Evolutionary conservation across 176 grass and related monocot species (phyloP).

Genomic region (Puccinellia tenuiflora): DNA sequence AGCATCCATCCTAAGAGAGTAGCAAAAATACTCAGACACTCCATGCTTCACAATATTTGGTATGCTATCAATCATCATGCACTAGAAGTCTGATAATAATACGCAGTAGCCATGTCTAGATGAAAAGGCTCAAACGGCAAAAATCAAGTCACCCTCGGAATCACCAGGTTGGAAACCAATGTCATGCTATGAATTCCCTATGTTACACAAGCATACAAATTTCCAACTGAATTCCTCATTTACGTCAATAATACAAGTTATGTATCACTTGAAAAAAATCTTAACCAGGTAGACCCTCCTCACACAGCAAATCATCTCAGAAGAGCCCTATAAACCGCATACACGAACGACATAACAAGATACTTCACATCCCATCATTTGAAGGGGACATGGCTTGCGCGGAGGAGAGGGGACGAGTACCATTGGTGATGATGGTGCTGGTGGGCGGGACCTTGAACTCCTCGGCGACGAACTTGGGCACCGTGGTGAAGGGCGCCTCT

Average conservation of each 20-base stretch:
- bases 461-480: conserved; percentile 90
- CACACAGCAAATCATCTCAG: not conserved
- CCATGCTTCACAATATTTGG: too few species aligned
- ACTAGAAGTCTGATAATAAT: not conserved
- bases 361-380: too few species aligned
- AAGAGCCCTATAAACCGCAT: not conserved
- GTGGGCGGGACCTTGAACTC: conserved; percentile 99
- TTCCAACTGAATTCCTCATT: not conserved
- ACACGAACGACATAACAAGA: not conserved
- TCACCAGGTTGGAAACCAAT: rapidly evolving
- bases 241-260: not conserved
- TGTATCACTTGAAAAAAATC: too few species aligned
- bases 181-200: too few species aligned
- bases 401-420: not conserved
- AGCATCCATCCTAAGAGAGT: too few species aligned
- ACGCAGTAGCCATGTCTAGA: not conserved
- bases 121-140: not conserved
- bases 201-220: too few species aligned
- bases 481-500: conserved; percentile 94
- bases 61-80: not conserved
- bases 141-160: too few species aligned
- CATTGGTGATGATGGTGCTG: conserved; percentile 98
- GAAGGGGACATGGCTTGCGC: not conserved
- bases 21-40: too few species aligned
- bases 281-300: not conserved